Conservation (phyloP, 495 filamentous ascomycete species). For the Pyronema domesticum region DNA sequence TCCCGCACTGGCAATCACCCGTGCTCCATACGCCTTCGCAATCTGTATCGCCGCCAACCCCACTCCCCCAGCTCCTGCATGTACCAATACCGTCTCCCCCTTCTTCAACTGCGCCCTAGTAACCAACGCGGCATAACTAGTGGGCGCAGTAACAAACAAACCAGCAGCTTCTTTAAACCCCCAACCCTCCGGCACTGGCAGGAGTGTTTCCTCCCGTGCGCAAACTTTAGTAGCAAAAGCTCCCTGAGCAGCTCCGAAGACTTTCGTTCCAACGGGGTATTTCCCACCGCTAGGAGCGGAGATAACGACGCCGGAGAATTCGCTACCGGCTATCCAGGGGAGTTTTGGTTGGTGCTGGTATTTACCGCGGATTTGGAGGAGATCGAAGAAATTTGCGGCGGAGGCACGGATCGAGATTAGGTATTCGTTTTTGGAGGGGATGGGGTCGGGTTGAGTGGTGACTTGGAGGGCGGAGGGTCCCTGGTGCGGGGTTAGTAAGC, state of each 20-base stretch:
- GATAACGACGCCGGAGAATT: slow-evolving; percentile 67
- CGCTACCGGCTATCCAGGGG: slow-evolving; percentile 73
- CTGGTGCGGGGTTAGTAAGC: slow-evolving; percentile 28
- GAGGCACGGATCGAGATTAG: slow-evolving; percentile 74
- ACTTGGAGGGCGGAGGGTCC: slow-evolving; percentile 64
- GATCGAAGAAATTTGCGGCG: slow-evolving; percentile 91
- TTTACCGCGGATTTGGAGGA: slow-evolving; percentile 71
- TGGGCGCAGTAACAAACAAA: slow-evolving; percentile 79
- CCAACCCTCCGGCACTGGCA: slow-evolving; percentile 65
- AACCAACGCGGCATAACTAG: slow-evolving; percentile 72
- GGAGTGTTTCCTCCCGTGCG: slow-evolving; percentile 45
- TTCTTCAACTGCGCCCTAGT: slow-evolving; percentile 53
- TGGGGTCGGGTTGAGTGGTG: slow-evolving; percentile 49
- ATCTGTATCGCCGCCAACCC: slow-evolving; percentile 85
- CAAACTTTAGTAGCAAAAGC: slow-evolving; percentile 63
- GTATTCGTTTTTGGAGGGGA: slow-evolving; percentile 54
- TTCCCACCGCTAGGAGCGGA: slow-evolving; percentile 39
- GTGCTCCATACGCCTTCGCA: slow-evolving; percentile 78
- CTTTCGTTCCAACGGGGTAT: slow-evolving; percentile 58
- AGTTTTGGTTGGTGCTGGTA: slow-evolving; percentile 51
- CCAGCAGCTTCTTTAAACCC: slow-evolving; percentile 70
- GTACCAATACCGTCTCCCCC: slow-evolving; percentile 76
- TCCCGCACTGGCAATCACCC: slow-evolving; percentile 75
- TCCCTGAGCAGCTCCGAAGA: slow-evolving; percentile 78
- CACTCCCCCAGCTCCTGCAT: slow-evolving; percentile 85